Base-by-base conservation (phyloP, 140 eudicot species). In the Ambrosia hybrid region DNA sequence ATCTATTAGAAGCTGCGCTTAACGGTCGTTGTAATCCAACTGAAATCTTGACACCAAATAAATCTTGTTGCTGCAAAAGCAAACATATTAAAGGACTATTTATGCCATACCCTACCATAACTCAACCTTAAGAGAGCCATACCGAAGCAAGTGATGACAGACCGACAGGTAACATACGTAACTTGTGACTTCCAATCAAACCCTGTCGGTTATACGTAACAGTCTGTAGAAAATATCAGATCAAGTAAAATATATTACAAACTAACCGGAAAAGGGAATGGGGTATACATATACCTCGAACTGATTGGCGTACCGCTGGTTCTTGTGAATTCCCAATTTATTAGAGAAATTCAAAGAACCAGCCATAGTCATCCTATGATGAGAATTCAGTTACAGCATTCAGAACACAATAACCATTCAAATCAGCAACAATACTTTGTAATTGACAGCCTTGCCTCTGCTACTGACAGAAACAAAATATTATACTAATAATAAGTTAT, bases 141-240 rank as follows among this genome's bases (percentile, higher is more conserved):
- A 91, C 97, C 77, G 71, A 74, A 68, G 89, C 76, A 79, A 73
- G 33, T 7, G 94, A 79, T 26, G 94, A 82, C 55, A 88, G 71
- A 74, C 77, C 58, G 76, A 76, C 37, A 33, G 78, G 76, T 67
- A 73, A 43, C 48, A 71, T 46, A 63, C 71, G 80, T 73, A 82
- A 80, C 61, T 68, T 81, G 77, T 73, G 63, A 58, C 83, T 65
- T 79, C 81, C 63, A 46, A 39, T 60, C 58, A 71, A 26, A 73
- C 74, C 79, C 92, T 90, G 88, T 70, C 49, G 81, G 60, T 52
- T 38, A 76, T 73, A 68, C 65, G 63, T 67, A 6, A 37, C 64
- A 51, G 67, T 63, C 43, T n/a, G 57, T 52, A 63, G 45, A 61
- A 68, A 43, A 70, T 34, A 43, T 69, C 12, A 78, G 45, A 41